Conservation (phyloP, 164 flowering plant species). For the Vitis rupestris region DNA sequence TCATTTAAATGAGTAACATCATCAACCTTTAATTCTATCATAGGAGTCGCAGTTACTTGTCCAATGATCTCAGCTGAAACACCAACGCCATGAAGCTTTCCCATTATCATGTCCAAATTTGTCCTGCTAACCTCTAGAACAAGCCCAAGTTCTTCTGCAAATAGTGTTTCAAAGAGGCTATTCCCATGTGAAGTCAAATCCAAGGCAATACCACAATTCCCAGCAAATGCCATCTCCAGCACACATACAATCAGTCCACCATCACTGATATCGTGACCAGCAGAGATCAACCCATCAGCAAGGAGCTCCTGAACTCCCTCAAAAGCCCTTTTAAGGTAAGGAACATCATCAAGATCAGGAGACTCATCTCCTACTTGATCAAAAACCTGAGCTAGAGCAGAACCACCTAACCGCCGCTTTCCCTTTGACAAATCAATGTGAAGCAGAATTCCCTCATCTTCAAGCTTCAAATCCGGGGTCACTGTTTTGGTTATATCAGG, state of each 20-base stretch:
- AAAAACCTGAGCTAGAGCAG: constrained; percentile 89
- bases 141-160: constrained; percentile 94
- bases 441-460: constrained; percentile 73
- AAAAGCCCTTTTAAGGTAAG: constrained; percentile 70
- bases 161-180: constrained; percentile 58
- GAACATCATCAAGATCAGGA: constrained; percentile 88
- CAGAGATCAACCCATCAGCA: constrained; percentile 64
- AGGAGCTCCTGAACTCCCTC: constrained; percentile 68
- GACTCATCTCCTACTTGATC: constrained; percentile 83
- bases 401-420: constrained; percentile 87
- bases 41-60: constrained; percentile 45
- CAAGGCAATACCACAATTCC: constrained; percentile 74
- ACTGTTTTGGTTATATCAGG: constrained; percentile 92
- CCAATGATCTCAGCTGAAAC: constrained; percentile 69
- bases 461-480: constrained; percentile 88
- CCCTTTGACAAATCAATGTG: constrained; percentile 90
- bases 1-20: constrained; percentile 56
- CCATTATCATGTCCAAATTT: constrained; percentile 43
- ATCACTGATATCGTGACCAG: constrained; percentile 96
- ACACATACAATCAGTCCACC: constrained; percentile 73
- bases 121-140: constrained; percentile 69
- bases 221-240: constrained; percentile 95
- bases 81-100: constrained; percentile 34
- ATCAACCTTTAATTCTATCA: constrained; percentile 54
- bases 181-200: constrained; percentile 52